These are phyloP conservation scores for Coemansia umbellata DNA, from an alignment of 192 early-diverging fungal species.

Conservation along the genomic window DNA sequence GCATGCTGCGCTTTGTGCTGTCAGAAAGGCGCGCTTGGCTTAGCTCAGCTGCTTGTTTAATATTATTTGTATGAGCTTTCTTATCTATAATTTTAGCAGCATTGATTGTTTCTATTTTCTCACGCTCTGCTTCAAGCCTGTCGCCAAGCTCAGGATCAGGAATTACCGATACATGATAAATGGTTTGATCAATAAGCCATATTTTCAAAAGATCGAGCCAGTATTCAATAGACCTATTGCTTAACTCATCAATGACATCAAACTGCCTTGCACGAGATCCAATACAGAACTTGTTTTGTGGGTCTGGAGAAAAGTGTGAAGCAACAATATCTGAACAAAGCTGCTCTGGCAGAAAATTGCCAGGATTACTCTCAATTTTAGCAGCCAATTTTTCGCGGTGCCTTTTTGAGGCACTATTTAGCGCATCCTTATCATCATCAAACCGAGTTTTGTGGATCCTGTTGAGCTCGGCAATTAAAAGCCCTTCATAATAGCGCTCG, in stretches of 20 bases:
- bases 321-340: constrained; percentile 30
- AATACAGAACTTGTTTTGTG: constrained; percentile 4
- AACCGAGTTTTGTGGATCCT: constrained; percentile 43
- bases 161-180: constrained; percentile 22
- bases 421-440: constrained; percentile 24
- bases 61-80: constrained; percentile 45
- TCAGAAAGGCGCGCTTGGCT: constrained; percentile 46
- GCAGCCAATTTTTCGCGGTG: constrained; percentile 13
- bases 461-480: constrained; percentile 57
- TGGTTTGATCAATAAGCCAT: constrained; percentile 25
- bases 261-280: constrained; percentile 24
- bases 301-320: constrained; percentile 27
- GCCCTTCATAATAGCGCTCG: constrained; percentile 54
- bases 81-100: constrained; percentile 13
- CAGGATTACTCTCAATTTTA: constrained; percentile 29
- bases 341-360: constrained; percentile 12
- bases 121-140: constrained; percentile 21
- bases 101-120: constrained; percentile 14
- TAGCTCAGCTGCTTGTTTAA: constrained; percentile 34
- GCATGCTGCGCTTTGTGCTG: constrained; percentile 56
- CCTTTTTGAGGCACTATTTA: constrained; percentile 18
- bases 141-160: constrained; percentile 15
- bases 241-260: constrained; percentile 20
- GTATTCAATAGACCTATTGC: constrained; percentile 12
- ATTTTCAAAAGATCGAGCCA: constrained; percentile 40